A percentile compares a stretch with the other conserved stretches of the same genome.
Conservation (phyloP, 352 stramenopile genomes). For the Globisporangium orthogonon region DNA sequence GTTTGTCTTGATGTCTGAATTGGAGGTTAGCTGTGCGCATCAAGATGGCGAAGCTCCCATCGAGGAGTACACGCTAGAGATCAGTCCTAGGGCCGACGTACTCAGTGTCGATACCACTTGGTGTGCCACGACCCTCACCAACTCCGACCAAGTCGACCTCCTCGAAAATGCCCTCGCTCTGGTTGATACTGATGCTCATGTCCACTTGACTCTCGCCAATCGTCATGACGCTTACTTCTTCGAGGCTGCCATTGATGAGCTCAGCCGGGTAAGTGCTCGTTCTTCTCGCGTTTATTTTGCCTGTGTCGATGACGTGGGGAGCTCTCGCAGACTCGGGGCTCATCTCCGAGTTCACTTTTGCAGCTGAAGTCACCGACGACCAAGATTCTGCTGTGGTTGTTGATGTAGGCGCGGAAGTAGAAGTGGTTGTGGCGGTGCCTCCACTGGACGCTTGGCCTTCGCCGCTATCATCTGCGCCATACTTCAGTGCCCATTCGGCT, state of each 20-base stretch:
- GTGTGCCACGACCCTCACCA: background rate
- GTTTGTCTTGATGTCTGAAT: background rate
- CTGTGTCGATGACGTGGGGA: background rate
- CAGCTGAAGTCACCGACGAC: background rate
- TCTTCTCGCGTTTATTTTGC: constrained; percentile 10
- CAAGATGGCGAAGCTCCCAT: too few species aligned
- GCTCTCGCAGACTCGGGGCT: background rate
- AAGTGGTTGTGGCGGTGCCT: background rate
- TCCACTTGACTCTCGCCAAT: constrained; percentile 24
- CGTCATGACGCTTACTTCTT: background rate
- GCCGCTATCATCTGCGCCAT: constrained; percentile 18
- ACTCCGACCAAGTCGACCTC: constrained; percentile 16
- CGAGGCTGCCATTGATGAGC: constrained; percentile 1
- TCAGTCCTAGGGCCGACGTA: background rate
- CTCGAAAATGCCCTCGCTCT: constrained; percentile 51
- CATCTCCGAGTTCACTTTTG: constrained; percentile 1
- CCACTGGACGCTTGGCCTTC: background rate
- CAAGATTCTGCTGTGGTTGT: background rate
- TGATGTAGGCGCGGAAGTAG: background rate
- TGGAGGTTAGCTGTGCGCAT: background rate
- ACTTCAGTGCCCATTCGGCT: constrained; percentile 32
- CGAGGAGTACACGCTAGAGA: background rate
- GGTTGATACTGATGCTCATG: constrained; percentile 30
- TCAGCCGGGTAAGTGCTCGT: constrained; percentile 12
- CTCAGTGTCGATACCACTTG: background rate